A percentile compares a stretch with the other conserved stretches of the same genome.
phyloP scores from a whole-genome alignment of 108 stramenopile species.

The Parietichytrium sp. region DNA sequence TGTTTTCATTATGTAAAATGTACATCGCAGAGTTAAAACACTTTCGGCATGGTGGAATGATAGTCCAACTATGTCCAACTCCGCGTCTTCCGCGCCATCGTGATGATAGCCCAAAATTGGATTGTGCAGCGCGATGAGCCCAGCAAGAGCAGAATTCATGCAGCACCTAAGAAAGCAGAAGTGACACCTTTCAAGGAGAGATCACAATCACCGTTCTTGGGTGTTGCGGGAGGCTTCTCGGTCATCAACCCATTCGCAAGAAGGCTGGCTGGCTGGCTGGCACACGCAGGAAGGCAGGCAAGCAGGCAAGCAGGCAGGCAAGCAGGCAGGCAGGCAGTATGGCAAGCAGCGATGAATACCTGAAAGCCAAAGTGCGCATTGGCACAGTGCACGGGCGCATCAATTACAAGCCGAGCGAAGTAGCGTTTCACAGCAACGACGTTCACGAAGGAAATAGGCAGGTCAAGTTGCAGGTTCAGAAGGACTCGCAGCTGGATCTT shows the following conservation, averaged over 20 bases:
- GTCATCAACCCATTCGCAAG: neutral
- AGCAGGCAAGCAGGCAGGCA: neutral
- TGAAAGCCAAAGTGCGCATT: constrained; percentile 11
- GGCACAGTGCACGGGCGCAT: neutral
- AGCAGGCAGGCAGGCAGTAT: neutral
- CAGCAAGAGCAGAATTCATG: no score
- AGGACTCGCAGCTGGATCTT: neutral
- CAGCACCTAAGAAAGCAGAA: no score
- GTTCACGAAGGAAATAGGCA: neutral
- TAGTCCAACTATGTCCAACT: no score
- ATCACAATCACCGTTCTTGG: neutral
- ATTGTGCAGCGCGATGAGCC: no score
- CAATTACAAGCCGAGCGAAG: neutral
- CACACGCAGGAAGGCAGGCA: neutral
- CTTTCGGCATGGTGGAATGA: no score
- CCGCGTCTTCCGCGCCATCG: no score
- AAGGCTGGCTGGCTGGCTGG: neutral
- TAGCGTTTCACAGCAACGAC: neutral
- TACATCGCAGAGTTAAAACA: no score
- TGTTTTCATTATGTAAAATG: no score
- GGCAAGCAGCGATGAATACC: neutral
- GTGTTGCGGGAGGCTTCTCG: neutral
- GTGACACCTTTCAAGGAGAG: no score
- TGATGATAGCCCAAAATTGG: no score
- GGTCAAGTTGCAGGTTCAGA: neutral